These are phyloP conservation scores for Raffaelea ambrosiae DNA, from an alignment of 2,329 filamentous ascomycete genomes.

Conservation along the genomic window DNA sequence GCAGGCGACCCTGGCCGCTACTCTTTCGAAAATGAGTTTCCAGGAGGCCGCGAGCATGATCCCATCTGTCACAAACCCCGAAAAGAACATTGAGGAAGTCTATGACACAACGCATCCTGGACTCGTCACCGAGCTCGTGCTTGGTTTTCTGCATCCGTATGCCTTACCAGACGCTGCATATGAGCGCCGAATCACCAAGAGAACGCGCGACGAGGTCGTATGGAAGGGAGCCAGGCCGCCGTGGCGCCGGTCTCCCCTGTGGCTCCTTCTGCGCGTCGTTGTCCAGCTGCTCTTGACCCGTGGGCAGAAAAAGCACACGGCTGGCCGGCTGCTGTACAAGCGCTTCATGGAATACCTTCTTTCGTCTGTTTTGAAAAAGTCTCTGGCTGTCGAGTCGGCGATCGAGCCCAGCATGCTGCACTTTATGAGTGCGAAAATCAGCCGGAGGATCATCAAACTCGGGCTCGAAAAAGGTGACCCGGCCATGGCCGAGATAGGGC, in stretches of 20 bases:
- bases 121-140: conserved; percentile 41
- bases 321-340: conserved; percentile 32
- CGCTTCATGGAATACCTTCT: conserved; percentile 39
- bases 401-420: not conserved
- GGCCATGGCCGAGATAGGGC: not conserved
- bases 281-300: conserved; percentile 7
- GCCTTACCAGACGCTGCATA: conserved; percentile 1
- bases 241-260: conserved; percentile 10
- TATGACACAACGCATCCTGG: conserved; percentile 40
- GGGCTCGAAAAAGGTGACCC: not conserved
- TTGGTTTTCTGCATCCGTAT: conserved; percentile 26
- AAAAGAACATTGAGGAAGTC: conserved; percentile 25
- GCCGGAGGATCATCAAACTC: not conserved
- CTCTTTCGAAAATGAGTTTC: conserved; percentile 19
- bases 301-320: not conserved
- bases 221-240: conserved; percentile 20
- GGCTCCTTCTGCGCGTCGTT: conserved; percentile 8
- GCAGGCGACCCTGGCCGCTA: conserved; percentile 13
- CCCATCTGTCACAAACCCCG: conserved; percentile 26
- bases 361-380: conserved; percentile 22
- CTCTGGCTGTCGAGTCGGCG: not conserved
- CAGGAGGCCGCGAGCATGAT: conserved; percentile 15
- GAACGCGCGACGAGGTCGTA: conserved; percentile 45
- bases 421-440: not conserved
- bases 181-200: conserved; percentile 33